phyloP scores from a whole-genome alignment of 176 grass and related monocot genomes.

The Musa schizocarpa region DNA sequence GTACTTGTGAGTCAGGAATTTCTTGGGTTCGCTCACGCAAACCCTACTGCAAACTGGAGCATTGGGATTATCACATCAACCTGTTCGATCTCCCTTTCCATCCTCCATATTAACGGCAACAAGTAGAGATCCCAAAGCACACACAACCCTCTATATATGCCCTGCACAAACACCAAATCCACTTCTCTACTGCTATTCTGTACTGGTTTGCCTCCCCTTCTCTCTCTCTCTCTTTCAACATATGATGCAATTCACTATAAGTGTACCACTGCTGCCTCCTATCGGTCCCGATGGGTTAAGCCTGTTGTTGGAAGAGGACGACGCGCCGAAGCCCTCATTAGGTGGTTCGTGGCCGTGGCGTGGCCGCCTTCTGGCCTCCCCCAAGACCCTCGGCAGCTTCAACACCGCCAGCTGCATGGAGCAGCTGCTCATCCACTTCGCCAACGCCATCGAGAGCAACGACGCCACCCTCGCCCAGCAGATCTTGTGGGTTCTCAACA shows the following conservation, averaged over 20 bases:
- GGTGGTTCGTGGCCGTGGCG: conserved; percentile 24
- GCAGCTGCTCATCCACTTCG: conserved; percentile 95
- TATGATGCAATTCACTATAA: conserved; percentile 92
- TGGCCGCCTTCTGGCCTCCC: conserved; percentile 19
- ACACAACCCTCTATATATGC: conserved; percentile 95
- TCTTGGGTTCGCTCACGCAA: too few relatives aligned
- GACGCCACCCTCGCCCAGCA: conserved; percentile 96
- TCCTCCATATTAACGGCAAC: conserved; percentile 23
- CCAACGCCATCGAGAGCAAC: conserved; percentile 88
- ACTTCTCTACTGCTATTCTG: conserved; percentile 35
- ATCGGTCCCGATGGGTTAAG: conserved; percentile 46
- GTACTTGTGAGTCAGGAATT: too few relatives aligned
- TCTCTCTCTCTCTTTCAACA: conserved; percentile 19
- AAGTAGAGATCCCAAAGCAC: conserved; percentile 27
- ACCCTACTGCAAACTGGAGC: too few relatives aligned
- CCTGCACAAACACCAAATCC: conserved; percentile 89
- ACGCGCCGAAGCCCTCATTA: conserved; percentile 17
- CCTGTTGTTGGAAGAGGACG: conserved; percentile 38
- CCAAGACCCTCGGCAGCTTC: conserved; percentile 68
- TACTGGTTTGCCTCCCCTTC: conserved; percentile 28
- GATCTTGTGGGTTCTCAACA: conserved; percentile 97
- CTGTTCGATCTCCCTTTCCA: conserved; percentile 9
- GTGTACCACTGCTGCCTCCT: conserved; percentile 37
- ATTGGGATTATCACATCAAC: neutral
- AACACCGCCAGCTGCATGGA: conserved; percentile 79